These are phyloP conservation scores for Golubevia pallescens DNA, from an alignment of 1,284 basidiomycete species.

Conservation along the genomic window DNA sequence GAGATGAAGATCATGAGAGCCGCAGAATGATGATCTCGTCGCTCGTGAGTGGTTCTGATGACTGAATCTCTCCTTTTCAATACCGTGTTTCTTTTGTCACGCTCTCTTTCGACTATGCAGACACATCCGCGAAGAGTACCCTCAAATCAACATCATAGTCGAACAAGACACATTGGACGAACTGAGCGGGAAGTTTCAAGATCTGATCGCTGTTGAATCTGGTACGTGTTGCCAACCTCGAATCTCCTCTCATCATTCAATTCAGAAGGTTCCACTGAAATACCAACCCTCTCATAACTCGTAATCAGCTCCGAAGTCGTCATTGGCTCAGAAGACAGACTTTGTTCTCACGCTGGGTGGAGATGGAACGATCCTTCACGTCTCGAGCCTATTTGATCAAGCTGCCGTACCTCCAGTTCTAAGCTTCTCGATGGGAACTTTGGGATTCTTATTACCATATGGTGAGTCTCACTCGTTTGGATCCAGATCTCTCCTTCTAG, in stretches of 20 bases:
- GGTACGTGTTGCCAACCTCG: constrained; percentile 3
- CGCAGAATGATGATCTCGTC: too few relatives aligned
- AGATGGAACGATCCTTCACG: constrained; percentile 93
- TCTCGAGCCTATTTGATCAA: constrained; percentile 85
- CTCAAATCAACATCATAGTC: constrained; percentile 47
- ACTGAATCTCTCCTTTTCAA: too few relatives aligned
- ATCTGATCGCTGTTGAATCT: constrained; percentile 5
- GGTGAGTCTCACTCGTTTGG: constrained; percentile 69
- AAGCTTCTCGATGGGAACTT: constrained; percentile 93
- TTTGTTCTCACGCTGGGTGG: constrained; percentile 90
- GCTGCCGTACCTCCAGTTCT: constrained; percentile 91
- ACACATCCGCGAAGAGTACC: constrained; percentile 32
- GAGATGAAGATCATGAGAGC: too few relatives aligned
- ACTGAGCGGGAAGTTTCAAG: constrained; percentile 12
- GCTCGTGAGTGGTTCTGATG: too few relatives aligned
- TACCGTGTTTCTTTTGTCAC: neutral
- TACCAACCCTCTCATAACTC: constrained; percentile 1
- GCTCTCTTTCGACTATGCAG: neutral
- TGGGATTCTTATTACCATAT: constrained; percentile 92
- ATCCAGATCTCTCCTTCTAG: neutral
- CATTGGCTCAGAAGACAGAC: constrained; percentile 67
- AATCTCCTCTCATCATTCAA: too few relatives aligned
- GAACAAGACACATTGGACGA: constrained; percentile 34
- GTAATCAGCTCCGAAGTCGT: constrained; percentile 55
- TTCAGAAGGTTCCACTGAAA: too few relatives aligned